Evolutionary conservation across 768 basidiomycete genomes (phyloP).

Genomic region (Suillus plorans): DNA sequence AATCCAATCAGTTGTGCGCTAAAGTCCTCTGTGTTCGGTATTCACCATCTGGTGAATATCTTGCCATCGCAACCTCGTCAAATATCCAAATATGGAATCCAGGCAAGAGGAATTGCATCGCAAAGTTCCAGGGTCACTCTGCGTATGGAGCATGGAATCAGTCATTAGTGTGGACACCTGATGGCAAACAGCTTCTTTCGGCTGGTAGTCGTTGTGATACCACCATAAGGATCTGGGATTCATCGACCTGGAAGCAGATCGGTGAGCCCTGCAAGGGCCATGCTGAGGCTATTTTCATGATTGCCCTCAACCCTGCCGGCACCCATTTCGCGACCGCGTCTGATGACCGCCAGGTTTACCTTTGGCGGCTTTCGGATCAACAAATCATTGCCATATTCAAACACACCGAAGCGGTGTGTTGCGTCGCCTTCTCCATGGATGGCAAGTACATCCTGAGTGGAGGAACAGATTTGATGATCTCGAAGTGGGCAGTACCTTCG

Average conservation of each 20-base stretch:
- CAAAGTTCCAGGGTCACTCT: neutral
- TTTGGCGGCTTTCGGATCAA: neutral
- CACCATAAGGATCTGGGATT: neutral
- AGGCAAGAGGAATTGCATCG: neutral
- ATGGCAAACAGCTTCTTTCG: neutral
- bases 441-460: neutral
- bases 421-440: neutral
- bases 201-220: neutral
- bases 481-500: neutral
- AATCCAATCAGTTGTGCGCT: neutral
- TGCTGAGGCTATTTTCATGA: accelerated
- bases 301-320: neutral
- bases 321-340: neutral
- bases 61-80: neutral
- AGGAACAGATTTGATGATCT: neutral
- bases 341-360: neutral
- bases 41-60: neutral
- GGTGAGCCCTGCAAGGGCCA: neutral
- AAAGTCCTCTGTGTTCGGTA: neutral
- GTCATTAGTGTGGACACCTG: neutral
- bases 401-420: neutral
- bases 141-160: neutral
- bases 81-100: neutral
- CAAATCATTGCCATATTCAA: neutral
- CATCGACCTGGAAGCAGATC: neutral